Evolutionary conservation across 202 grass and related monocot genomes (phyloP), one percentile per base, ranked within the genome.

Genomic region (Brachypodium distachyon): DNA sequence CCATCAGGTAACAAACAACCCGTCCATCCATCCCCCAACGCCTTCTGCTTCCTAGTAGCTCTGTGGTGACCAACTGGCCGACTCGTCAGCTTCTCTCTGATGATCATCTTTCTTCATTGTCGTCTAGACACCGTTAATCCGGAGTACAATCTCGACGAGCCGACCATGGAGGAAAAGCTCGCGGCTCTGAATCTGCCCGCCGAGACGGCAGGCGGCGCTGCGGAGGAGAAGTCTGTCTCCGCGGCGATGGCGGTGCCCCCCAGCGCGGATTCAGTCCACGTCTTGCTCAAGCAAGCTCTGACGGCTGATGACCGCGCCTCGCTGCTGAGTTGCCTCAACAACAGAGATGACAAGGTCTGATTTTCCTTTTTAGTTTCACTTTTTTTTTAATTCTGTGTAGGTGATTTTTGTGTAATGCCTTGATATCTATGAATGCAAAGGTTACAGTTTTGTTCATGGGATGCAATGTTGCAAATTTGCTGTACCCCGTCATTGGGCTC

Each of bases 241-340:
- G 12, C 57, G 0, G 33, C 16, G 6, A 6, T 71, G n/a, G 26
- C 29, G 52, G 39, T 76, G 73, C 57, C 29, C 17, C 90, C 90
- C 11, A 89, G 83, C 76, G 90, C 90, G 13, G 86, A 93, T 72
- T 93, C 90, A 18, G 77, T 89, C 27, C 80, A 93, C 56, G 18
- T 89, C 82, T 61, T 92, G 72, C 70, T 93, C 39, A 84, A 65
- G 73, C 90, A 93, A 80, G 90, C 86, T 40, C 87, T 93, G 34
- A 76, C 77, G 62, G 86, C 90, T 27, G 88, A 90, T 72, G 91
- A 88, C 73, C 82, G 81, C 46, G 58, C 82, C 17, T 81, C 90
- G 26, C 67, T 94, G 59, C 72, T 88, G 34, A 61, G 83, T 38
- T 94, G 85, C 79, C 63, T 94, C 21, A 84, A 61, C 48, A 88